A percentile compares a stretch with the other conserved stretches of the same genome.
Evolutionary conservation across 495 filamentous ascomycete genomes (phyloP).

Genomic region (Letharia columbiana): DNA sequence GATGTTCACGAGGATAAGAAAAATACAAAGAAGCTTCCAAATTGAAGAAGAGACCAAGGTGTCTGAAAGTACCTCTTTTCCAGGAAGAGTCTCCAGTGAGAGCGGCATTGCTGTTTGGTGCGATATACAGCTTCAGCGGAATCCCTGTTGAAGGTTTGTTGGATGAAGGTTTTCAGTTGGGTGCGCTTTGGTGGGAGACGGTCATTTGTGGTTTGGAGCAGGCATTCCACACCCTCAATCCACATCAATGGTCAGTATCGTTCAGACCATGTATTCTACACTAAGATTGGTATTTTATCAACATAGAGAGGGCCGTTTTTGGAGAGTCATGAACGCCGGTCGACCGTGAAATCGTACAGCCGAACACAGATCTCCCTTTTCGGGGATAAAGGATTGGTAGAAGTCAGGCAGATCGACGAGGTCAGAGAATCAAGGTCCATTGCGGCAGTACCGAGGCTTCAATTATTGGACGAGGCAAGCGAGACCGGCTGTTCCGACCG

Average conservation of each 20-base stretch:
- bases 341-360: neutral
- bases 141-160: neutral
- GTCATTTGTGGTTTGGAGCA: neutral
- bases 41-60: slow-evolving; percentile 18
- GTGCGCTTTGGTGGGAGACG: neutral
- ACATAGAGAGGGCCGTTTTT: neutral
- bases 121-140: neutral
- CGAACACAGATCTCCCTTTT: neutral
- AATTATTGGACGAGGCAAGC: neutral
- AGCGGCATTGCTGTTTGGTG: slow-evolving; percentile 13
- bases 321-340: neutral
- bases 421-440: neutral
- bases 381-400: neutral
- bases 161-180: neutral
- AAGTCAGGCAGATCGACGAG: neutral
- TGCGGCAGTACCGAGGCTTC: neutral
- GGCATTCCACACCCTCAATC: neutral
- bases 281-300: slow-evolving; percentile 10
- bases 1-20: slow-evolving; percentile 48
- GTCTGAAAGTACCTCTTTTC: slow-evolving; percentile 15
- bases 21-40: slow-evolving; percentile 45
- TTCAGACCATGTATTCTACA: slow-evolving; percentile 1
- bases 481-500: neutral
- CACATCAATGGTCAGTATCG: neutral
- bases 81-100: slow-evolving; percentile 15